Evolutionary conservation across 805 yeast genomes (phyloP), one percentile per base, ranked within the genome.

Genomic region (Cyberlindnera meyerae): DNA sequence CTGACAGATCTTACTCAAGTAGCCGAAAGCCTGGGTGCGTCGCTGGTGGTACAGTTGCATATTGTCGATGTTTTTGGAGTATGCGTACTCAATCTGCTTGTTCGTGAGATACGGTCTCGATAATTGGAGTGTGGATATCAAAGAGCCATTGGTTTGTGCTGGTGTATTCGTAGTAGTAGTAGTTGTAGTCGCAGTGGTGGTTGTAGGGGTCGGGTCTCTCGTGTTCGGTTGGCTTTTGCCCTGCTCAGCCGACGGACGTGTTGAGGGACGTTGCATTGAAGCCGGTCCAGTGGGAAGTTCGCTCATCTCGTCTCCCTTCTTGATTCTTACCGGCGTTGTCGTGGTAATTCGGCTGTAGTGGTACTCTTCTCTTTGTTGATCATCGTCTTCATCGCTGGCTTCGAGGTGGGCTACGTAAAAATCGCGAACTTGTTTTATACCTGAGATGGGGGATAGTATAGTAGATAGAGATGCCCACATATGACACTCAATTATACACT

Each of bases 51-150:
- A 75, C 20, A 68, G 63, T 31, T 70, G 63, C 20, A 62, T 55
- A 33, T 74, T 79, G 4, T 70, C 63, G 15, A 79, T 70, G n/a
- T 79, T 73, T 32, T 63, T 60, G 16, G 59, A 56, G 39, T 76
- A 82, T 9, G 77, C 68, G 44, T 63, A 58, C 16, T 69, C 62
- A 11, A 81, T 61, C 44, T 79, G 84, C 17, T 65, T 58, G 27
- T 65, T 61, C 0, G 84, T 73, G 36, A 81, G 60, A 53, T 65
- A 81, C 1, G 87, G 88, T 37, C 86, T 62, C 11, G 83, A 69
- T 1, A 77, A 65, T 47, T 71, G 73, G 2, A 54, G 40, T 5
- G 61, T 52, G 8, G 59, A 53, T 4, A 42, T 40, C n/a, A 52
- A 20, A 3, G 27, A 17, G 11, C 36, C 42, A 8, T 11, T 31